These are phyloP conservation scores for Symbiodinium pilosum DNA, from an alignment of 73 alveolate genomes.

Conservation along the genomic window DNA sequence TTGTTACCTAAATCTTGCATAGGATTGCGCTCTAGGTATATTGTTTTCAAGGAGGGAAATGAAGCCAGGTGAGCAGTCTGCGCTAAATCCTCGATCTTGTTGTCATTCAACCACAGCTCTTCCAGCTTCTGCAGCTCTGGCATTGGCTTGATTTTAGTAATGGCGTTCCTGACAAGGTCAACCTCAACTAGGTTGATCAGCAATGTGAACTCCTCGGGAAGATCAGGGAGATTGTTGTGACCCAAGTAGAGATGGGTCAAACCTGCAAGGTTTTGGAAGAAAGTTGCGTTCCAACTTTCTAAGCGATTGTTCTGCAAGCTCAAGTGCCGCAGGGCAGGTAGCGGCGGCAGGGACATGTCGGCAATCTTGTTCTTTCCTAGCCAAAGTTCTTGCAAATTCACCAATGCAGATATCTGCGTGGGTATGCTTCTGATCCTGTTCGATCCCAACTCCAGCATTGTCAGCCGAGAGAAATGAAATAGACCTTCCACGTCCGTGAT, in stretches of 20 bases:
- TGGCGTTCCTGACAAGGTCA: conserved; percentile 98
- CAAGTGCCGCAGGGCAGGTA: conserved; percentile 96
- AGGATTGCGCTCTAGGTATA: conserved; percentile 98
- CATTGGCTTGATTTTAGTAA: conserved; percentile 97
- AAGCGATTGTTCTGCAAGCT: conserved; percentile 98
- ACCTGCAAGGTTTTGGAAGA: conserved; percentile 96
- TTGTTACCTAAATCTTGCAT: conserved; percentile 95
- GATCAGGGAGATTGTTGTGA: conserved; percentile 97
- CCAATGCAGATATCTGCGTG: conserved; percentile 96
- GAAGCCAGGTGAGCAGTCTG: conserved; percentile 96
- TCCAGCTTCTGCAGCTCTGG: conserved; percentile 96
- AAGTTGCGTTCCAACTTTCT: conserved; percentile 96
- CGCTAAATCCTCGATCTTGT: conserved; percentile 96
- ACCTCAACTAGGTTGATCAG: conserved; percentile 96
- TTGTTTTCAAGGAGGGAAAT: conserved; percentile 96
- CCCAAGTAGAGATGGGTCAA: conserved; percentile 98
- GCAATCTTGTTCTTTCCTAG: conserved; percentile 98
- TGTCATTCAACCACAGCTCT: conserved; percentile 98
- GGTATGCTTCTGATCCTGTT: conserved; percentile 97
- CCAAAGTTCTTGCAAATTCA: conserved; percentile 97
- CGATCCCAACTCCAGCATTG: conserved; percentile 98
- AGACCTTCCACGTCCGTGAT: conserved; percentile 97
- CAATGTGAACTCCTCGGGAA: conserved; percentile 97
- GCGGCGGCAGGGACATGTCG: conserved; percentile 95
- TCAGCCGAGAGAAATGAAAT: conserved; percentile 96